phyloP scores from a whole-genome alignment of 371 early-diverging fungal genomes.

The Mucor racemosus region DNA sequence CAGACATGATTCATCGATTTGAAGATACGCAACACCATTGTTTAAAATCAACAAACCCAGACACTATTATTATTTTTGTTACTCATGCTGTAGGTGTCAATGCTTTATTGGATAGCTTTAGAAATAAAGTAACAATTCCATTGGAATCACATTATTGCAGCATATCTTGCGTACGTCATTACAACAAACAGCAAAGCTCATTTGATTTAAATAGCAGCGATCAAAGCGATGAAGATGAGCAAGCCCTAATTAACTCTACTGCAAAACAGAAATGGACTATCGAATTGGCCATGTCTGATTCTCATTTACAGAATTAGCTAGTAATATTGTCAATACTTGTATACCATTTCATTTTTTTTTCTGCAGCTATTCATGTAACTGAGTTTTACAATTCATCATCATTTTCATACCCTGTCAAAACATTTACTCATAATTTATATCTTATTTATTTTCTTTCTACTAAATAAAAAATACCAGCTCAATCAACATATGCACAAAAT shows the following conservation, averaged over 20 bases:
- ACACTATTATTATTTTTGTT: constrained; percentile 28
- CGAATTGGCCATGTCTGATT: not conserved
- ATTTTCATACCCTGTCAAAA: no score
- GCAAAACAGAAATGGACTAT: not conserved
- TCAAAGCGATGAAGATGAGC: constrained; percentile 26
- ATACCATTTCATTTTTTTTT: not conserved
- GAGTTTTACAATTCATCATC: no score
- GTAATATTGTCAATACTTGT: not conserved
- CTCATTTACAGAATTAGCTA: not conserved
- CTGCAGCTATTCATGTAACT: not conserved
- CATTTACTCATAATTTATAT: no score
- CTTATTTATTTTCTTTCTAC: no score
- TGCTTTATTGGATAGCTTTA: constrained; percentile 48
- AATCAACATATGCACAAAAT: no score
- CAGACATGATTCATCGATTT: constrained; percentile 39
- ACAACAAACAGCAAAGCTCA: not conserved
- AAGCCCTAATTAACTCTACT: not conserved
- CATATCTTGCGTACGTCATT: constrained; percentile 29
- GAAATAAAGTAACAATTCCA: constrained; percentile 39
- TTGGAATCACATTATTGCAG: constrained; percentile 39
- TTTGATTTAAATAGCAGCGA: constrained; percentile 15
- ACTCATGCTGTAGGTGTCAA: constrained; percentile 52
- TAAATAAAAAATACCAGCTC: no score
- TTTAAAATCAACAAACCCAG: constrained; percentile 10
- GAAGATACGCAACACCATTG: constrained; percentile 30